Conservation (phyloP, 1,284 basidiomycete species). For the Pascua sp. region DNA sequence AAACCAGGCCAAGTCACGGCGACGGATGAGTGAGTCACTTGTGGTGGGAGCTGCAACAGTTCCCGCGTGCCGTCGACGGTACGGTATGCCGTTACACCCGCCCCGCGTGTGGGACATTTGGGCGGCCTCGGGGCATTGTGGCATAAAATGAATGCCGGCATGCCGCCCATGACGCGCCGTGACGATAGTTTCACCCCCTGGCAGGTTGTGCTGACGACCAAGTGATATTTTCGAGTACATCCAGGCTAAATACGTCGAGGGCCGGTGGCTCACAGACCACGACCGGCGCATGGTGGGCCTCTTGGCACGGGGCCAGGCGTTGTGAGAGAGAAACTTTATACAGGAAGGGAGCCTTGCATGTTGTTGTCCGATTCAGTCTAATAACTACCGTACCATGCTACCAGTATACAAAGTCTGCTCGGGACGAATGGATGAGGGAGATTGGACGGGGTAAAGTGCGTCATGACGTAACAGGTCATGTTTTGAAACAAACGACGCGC, state of each 20-base stretch:
- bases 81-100: no score
- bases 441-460: not conserved
- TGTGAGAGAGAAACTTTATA: not conserved
- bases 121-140: not conserved
- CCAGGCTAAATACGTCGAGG: slow-evolving; percentile 49
- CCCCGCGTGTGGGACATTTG: no score
- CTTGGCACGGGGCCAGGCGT: not conserved
- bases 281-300: slow-evolving; percentile 26
- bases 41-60: not conserved
- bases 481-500: no score
- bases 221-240: slow-evolving; percentile 44
- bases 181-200: no score
- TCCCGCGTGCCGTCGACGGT: no score
- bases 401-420: not conserved
- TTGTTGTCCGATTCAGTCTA: not conserved
- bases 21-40: slow-evolving; percentile 42
- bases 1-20: slow-evolving; percentile 25
- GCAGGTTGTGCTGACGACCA: not conserved
- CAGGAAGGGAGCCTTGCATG: not conserved
- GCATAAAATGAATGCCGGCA: no score
- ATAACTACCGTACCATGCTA: no score
- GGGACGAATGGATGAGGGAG: not conserved
- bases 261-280: slow-evolving; percentile 36
- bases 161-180: no score
- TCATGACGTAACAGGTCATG: no score